Conservation (phyloP, 2,329 filamentous ascomycete genomes). For the Sclerotiophoma versabilis region DNA sequence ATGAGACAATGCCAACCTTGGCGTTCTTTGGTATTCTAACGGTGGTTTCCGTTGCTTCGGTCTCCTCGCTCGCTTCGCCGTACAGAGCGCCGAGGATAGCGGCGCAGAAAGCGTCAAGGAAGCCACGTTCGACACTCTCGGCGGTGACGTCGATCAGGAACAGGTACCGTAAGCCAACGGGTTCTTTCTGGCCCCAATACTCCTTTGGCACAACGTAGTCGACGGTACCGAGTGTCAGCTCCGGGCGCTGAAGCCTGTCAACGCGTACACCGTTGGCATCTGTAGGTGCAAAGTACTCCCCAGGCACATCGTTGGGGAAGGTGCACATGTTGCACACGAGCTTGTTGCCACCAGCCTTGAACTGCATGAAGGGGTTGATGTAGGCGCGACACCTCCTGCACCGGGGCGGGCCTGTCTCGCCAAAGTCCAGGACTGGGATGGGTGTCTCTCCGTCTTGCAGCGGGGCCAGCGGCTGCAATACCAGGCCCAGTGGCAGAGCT, state of each 20-base stretch:
- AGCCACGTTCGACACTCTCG: conserved; percentile 89
- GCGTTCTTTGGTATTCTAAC: conserved; percentile 74
- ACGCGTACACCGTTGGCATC: conserved; percentile 86
- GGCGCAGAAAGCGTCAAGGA: conserved; percentile 87
- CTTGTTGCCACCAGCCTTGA: conserved; percentile 90
- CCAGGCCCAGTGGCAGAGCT: conserved; percentile 82
- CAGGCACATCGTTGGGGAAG: conserved; percentile 90
- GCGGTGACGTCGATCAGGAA: conserved; percentile 95
- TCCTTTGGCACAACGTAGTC: conserved; percentile 98
- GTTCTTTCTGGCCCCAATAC: conserved; percentile 90
- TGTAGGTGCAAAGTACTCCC: conserved; percentile 92
- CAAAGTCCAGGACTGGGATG: conserved; percentile 94
- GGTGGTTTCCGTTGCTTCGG: conserved; percentile 60
- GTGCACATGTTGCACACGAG: conserved; percentile 98
- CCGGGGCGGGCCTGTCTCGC: conserved; percentile 85
- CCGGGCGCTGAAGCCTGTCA: conserved; percentile 86
- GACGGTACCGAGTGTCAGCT: conserved; percentile 89
- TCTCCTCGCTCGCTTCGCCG: conserved; percentile 60
- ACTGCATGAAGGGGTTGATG: conserved; percentile 99
- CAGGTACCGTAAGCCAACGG: conserved; percentile 84
- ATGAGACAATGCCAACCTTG: conserved; percentile 94
- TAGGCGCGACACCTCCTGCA: conserved; percentile 94
- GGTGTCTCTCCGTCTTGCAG: conserved; percentile 84
- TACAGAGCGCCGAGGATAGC: conserved; percentile 88
- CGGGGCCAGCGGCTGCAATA: conserved; percentile 86